Percentiles rank a stretch among this genome's conserved stretches.
These are phyloP conservation scores for Cercophora samala DNA, from an alignment of 495 filamentous ascomycete species.

Conservation along the genomic window DNA sequence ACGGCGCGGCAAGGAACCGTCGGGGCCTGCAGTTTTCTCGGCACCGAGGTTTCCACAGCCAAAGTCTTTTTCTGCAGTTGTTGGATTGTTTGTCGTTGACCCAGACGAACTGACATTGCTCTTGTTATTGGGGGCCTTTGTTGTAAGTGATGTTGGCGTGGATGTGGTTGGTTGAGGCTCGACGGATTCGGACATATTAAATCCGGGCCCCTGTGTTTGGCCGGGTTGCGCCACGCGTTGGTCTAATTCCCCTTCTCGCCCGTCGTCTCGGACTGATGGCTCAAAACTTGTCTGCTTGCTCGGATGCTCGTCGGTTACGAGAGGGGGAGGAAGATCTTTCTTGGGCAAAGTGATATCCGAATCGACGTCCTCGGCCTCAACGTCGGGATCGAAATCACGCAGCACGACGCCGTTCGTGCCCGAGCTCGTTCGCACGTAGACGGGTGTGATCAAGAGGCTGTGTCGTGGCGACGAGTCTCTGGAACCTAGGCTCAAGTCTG, in stretches of 20 bases:
- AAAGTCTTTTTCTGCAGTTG: neutral
- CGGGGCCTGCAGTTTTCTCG: conserved; percentile 18
- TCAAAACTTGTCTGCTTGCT: conserved; percentile 5
- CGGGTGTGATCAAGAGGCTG: conserved; percentile 34
- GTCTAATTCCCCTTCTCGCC: neutral
- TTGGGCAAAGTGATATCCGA: conserved; percentile 1
- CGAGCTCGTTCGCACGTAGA: conserved; percentile 18
- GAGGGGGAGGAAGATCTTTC: neutral
- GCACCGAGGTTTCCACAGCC: conserved; percentile 19
- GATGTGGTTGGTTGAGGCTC: conserved; percentile 13
- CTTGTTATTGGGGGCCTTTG: neutral
- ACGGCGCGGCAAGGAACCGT: neutral
- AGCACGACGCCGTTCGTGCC: conserved; percentile 19
- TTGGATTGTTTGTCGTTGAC: neutral
- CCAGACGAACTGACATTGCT: neutral
- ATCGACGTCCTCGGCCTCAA: conserved; percentile 24
- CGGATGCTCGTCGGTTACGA: neutral
- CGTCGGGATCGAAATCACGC: conserved; percentile 13
- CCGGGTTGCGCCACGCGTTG: conserved; percentile 5
- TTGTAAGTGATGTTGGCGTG: conserved; percentile 1
- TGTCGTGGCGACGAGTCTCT: conserved; percentile 35
- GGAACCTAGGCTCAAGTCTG: conserved; percentile 34
- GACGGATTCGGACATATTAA: neutral
- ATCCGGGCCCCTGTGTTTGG: neutral
- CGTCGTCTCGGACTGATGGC: conserved; percentile 2